Conservation (phyloP, 2,329 filamentous ascomycete genomes). For the Aspergillus floridensis region DNA sequence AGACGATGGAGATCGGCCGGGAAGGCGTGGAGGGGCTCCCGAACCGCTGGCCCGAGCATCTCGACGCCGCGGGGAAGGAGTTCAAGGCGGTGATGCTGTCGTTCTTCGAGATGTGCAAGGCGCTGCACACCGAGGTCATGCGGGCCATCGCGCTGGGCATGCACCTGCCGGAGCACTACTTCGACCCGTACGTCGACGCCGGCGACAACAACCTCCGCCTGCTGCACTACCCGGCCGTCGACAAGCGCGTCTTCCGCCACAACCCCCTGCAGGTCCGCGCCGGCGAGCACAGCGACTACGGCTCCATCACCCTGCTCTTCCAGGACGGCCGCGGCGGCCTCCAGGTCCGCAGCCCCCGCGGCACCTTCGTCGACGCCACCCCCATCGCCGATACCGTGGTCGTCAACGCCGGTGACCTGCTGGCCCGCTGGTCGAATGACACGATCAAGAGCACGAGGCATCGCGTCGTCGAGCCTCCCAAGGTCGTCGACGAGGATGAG, state of each 20-base stretch:
- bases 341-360: conserved; percentile 67
- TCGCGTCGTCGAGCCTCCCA: conserved; percentile 81
- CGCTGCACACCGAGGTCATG: conserved; percentile 76
- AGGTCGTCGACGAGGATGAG: conserved; percentile 43
- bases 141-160: conserved; percentile 79
- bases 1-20: conserved; percentile 60
- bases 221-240: conserved; percentile 72
- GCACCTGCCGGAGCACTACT: conserved; percentile 68
- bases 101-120: conserved; percentile 74
- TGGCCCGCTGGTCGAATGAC: conserved; percentile 88
- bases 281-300: conserved; percentile 72
- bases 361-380: conserved; percentile 76
- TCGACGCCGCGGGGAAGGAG: conserved; percentile 53
- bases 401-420: conserved; percentile 82
- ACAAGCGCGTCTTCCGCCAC: conserved; percentile 61
- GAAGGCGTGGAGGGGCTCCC: conserved; percentile 61
- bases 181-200: conserved; percentile 69
- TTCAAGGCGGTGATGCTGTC: conserved; percentile 71
- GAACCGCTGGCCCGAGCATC: conserved; percentile 71
- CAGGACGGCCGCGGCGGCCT: conserved; percentile 58
- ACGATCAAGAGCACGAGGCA: conserved; percentile 88
- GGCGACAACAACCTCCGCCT: conserved; percentile 71
- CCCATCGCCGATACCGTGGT: conserved; percentile 80
- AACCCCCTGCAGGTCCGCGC: conserved; percentile 71
- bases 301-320: conserved; percentile 53